Evolutionary conservation across 2,329 filamentous ascomycete species (phyloP).

Genomic region (Fusarium marasasianum): DNA sequence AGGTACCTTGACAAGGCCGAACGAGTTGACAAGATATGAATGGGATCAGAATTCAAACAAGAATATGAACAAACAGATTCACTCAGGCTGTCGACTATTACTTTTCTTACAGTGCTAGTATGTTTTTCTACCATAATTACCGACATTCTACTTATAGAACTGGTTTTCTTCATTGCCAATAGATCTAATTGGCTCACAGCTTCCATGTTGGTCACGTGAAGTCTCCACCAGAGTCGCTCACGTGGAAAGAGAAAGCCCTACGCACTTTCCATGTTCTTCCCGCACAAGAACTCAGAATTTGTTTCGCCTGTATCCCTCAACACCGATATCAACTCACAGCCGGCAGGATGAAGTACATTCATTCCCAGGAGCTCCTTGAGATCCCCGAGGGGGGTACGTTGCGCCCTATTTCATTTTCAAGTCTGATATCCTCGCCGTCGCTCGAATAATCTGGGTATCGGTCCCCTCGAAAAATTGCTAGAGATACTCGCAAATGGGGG

Average conservation of each 20-base stretch:
- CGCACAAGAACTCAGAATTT: slow-evolving; percentile 40
- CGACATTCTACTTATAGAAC: background rate
- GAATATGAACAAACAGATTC: background rate
- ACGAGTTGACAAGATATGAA: background rate
- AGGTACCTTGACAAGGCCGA: background rate
- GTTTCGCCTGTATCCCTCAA: slow-evolving; percentile 45
- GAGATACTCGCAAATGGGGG: slow-evolving; percentile 25
- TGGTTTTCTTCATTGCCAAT: background rate
- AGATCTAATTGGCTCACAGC: slow-evolving; percentile 15
- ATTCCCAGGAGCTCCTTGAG: slow-evolving; percentile 93
- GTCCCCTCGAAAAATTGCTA: slow-evolving; percentile 12
- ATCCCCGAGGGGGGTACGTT: slow-evolving; percentile 97
- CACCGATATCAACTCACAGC: slow-evolving; percentile 58
- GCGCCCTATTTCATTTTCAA: slow-evolving; percentile 35
- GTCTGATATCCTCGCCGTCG: background rate
- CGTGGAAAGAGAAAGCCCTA: slow-evolving; percentile 51
- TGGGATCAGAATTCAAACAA: background rate
- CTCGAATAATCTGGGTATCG: slow-evolving; percentile 16
- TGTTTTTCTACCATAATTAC: background rate
- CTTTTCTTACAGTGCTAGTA: background rate
- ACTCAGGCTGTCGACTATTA: background rate
- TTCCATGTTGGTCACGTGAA: slow-evolving; percentile 30
- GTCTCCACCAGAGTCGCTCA: slow-evolving; percentile 41
- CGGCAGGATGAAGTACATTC: slow-evolving; percentile 99
- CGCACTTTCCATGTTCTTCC: slow-evolving; percentile 50